Evolutionary conservation across 148 eudicot genomes (phyloP).

Genomic region (Vaccinium darrowii): DNA sequence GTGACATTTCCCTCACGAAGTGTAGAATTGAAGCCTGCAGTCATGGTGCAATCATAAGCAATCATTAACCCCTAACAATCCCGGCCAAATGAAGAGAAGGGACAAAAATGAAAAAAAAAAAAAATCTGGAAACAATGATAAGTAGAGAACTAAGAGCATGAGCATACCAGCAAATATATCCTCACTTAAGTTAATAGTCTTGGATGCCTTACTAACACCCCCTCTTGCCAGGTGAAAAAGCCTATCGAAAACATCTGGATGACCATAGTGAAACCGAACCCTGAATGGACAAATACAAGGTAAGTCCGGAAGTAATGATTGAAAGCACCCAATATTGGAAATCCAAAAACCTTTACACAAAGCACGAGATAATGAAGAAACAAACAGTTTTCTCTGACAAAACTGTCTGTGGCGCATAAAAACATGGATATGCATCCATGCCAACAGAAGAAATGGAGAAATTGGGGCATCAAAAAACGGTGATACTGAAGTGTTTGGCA

Average conservation of each 20-base stretch:
- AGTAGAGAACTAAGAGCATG: not conserved
- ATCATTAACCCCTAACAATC: not conserved
- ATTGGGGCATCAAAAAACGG: not conserved
- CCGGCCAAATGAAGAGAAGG: not conserved
- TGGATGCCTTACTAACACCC: slow-evolving; percentile 98
- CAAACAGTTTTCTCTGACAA: not conserved
- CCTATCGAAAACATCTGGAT: slow-evolving; percentile 98
- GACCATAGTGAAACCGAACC: slow-evolving; percentile 99
- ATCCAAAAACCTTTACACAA: not conserved
- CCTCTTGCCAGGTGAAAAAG: slow-evolving; percentile 96
- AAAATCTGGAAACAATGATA: not conserved
- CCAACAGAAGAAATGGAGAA: not conserved
- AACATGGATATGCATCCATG: not conserved
- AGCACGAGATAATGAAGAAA: not conserved
- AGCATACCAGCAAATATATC: slow-evolving; percentile 97
- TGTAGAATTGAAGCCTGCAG: slow-evolving; percentile 90
- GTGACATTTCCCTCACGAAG: slow-evolving; percentile 99
- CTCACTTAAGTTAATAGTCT: slow-evolving; percentile 90
- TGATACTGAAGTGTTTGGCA: not conserved
- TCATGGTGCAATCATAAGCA: not conserved
- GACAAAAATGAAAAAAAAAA: not conserved
- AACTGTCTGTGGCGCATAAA: not conserved
- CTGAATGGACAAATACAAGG: slow-evolving; percentile 32
- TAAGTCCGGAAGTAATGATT: not conserved
- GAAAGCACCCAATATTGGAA: not conserved